Conservation (phyloP, 345 rosid genomes). For the Moricandia moricandioides region DNA sequence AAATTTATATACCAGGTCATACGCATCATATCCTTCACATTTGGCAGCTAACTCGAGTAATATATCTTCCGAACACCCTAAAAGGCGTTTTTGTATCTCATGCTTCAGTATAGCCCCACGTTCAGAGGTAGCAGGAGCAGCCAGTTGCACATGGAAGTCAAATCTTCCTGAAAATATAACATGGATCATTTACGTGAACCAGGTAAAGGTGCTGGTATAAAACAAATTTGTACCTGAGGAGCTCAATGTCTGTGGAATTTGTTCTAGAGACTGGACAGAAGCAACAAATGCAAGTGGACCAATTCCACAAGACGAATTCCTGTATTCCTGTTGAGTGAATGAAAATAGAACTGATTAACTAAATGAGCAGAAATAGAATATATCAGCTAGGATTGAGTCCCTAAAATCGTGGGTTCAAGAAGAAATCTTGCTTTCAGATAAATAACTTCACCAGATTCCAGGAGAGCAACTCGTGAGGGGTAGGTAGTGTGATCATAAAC, state of each 20-base stretch:
- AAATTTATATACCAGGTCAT: constrained; percentile 71
- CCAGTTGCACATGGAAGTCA: constrained; percentile 92
- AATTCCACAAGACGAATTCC: constrained; percentile 73
- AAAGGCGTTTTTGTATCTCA: constrained; percentile 74
- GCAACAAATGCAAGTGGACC: constrained; percentile 96
- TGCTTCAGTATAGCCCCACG: constrained; percentile 90
- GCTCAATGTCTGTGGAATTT: constrained; percentile 74
- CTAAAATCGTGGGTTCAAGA: neutral
- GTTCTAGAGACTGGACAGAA: constrained; percentile 58
- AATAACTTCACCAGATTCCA: too few relatives aligned
- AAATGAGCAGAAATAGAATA: neutral
- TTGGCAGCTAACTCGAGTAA: constrained; percentile 77
- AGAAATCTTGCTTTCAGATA: neutral
- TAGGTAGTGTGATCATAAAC: constrained; percentile 1
- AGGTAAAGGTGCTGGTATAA: constrained; percentile 2
- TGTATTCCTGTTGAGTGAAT: constrained; percentile 59
- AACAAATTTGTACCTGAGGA: constrained; percentile 62
- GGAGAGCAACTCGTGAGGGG: neutral
- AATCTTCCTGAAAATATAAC: constrained; percentile 62
- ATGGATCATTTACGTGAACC: constrained; percentile 6
- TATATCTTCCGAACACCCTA: constrained; percentile 68
- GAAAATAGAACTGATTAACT: constrained; percentile 26
- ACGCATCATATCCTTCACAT: constrained; percentile 98
- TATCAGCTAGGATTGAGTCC: neutral
- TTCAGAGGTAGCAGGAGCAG: constrained; percentile 91